A percentile compares a stretch with the other conserved stretches of the same genome.
phyloP scores from a whole-genome alignment of 1,284 basidiomycete species.

The Trametes versicolor region DNA sequence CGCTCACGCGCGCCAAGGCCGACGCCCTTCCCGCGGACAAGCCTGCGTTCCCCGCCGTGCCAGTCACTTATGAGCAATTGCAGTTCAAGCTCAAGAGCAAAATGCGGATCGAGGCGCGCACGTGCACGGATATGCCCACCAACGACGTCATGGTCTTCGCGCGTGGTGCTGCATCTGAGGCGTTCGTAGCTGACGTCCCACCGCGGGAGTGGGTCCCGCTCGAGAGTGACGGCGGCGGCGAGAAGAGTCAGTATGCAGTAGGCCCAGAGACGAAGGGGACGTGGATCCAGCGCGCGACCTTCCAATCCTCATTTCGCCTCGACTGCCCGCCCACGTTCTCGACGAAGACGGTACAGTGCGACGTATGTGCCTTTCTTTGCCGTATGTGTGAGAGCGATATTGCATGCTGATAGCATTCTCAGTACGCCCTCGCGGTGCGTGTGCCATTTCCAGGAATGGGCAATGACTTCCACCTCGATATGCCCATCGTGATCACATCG shows the following conservation, averaged over 20 bases:
- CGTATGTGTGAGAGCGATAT: background rate
- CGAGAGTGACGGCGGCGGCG: background rate
- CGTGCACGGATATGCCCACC: background rate
- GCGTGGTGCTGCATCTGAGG: background rate
- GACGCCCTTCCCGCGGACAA: conserved; percentile 16
- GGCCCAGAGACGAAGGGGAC: background rate
- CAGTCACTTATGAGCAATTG: conserved; percentile 12
- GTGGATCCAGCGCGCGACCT: conserved; percentile 20
- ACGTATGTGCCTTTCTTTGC: background rate
- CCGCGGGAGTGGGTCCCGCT: conserved; percentile 1
- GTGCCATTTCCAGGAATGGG: conserved; percentile 19
- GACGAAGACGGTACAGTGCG: conserved; percentile 13
- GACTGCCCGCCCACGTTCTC: conserved; percentile 27
- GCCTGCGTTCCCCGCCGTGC: conserved; percentile 26
- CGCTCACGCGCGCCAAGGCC: conserved; percentile 19
- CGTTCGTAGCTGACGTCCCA: background rate
- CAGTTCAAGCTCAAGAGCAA: conserved; percentile 18
- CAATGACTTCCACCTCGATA: conserved; percentile 4
- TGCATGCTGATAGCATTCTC: background rate
- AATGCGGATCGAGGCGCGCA: conserved; percentile 12
- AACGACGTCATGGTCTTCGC: conserved; percentile 11
- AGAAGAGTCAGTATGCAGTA: background rate
- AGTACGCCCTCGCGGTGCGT: conserved; percentile 9
- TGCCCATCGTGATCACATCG: conserved; percentile 12
- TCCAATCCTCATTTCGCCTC: conserved; percentile 21